Evolutionary conservation across 495 filamentous ascomycete species (phyloP).

Genomic region (Sporormia fimetaria): DNA sequence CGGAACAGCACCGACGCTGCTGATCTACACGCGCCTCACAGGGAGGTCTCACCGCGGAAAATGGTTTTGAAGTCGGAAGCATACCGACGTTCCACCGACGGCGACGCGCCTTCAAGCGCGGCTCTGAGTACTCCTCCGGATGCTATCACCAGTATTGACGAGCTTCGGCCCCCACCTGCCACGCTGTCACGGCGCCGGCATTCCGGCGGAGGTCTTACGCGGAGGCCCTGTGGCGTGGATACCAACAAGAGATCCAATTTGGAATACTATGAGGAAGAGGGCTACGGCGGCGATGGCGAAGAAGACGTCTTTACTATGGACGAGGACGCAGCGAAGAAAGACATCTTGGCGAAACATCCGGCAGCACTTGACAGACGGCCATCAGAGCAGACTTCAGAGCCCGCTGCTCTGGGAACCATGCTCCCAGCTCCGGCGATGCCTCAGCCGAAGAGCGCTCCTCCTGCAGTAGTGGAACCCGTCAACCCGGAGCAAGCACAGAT

Average conservation of each 20-base stretch:
- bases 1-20: conserved; percentile 21
- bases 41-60: conserved; percentile 22
- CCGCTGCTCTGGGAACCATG: conserved; percentile 16
- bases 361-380: not conserved
- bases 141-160: not conserved
- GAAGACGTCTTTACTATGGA: conserved; percentile 69
- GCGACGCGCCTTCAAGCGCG: not conserved
- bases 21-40: conserved; percentile 4
- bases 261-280: conserved; percentile 76
- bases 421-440: conserved; percentile 22
- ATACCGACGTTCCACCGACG: conserved; percentile 5
- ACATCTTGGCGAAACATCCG: not conserved
- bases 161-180: conserved; percentile 7
- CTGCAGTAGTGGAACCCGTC: conserved; percentile 33
- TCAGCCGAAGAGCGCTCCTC: conserved; percentile 3
- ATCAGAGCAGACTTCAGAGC: not conserved
- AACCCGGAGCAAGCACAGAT: conserved; percentile 77
- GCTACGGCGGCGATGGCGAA: conserved; percentile 68
- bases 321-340: conserved; percentile 33
- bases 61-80: conserved; percentile 23
- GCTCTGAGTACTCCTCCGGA: not conserved
- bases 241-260: conserved; percentile 53
- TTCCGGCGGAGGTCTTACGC: conserved; percentile 65
- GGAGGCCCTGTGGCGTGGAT: conserved; percentile 53
- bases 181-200: conserved; percentile 47